phyloP scores from a whole-genome alignment of 352 stramenopile genomes.

The Phytophthora cajani region DNA sequence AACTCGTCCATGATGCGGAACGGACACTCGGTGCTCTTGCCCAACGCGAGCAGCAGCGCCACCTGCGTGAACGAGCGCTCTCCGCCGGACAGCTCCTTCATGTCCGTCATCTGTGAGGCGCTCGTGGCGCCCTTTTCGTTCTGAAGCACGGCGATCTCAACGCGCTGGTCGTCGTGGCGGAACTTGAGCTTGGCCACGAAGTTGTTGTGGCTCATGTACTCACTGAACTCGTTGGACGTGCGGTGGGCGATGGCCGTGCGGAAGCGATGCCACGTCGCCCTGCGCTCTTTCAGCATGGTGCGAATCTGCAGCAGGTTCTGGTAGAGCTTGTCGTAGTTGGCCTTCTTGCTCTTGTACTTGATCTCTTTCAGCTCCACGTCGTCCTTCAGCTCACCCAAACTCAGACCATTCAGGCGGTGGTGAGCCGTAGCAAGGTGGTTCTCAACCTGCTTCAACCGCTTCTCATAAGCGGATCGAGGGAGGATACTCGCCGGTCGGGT shows the following conservation, averaged over 20 bases:
- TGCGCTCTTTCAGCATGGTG: background rate
- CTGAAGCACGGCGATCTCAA: background rate
- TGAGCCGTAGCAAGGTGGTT: background rate
- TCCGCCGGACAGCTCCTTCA: background rate
- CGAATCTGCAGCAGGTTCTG: background rate
- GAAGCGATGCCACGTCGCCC: background rate
- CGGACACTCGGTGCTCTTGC: background rate
- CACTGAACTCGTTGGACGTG: background rate
- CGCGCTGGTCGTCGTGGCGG: background rate
- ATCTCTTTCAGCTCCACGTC: background rate
- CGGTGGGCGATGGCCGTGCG: background rate
- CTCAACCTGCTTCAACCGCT: background rate
- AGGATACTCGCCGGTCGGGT: background rate
- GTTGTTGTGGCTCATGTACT: background rate
- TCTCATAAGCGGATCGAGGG: background rate
- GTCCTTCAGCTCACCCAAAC: background rate
- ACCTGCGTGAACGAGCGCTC: background rate
- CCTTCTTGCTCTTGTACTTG: slow-evolving; percentile 1
- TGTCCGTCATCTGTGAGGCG: background rate
- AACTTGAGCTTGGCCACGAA: background rate
- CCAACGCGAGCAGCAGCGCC: background rate
- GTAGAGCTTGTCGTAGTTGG: slow-evolving; percentile 1
- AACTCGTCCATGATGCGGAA: slow-evolving; percentile 1
- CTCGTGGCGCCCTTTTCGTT: slow-evolving; percentile 1
- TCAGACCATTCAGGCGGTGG: background rate